Evolutionary conservation across 31 red algal species (phyloP), one percentile per base, ranked within the genome.

Genomic region (Odonthalia washingtoniensis): DNA sequence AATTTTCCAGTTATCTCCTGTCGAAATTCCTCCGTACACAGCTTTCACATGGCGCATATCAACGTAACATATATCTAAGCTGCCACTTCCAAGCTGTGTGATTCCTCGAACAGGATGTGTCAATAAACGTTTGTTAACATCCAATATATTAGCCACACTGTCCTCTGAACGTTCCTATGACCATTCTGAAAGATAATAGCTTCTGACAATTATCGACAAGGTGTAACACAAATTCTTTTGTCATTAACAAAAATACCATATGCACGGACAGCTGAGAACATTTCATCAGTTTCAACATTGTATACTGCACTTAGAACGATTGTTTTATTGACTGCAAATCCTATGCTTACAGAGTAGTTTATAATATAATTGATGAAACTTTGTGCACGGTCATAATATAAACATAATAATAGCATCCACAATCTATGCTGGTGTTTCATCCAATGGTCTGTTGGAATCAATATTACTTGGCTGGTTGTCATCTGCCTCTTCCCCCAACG

Each of bases 361-460:
- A 85, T 62, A 17, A 95, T 26, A 21, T 89, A 91, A 63, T 92
- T 79, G n/a, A 97, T 93, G 83, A 87, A 99, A 66, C 93, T 96
- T 18, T n/a, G n/a, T n/a, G n/a, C n/a, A n/a, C n/a, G n/a, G n/a
- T n/a, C n/a, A n/a, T n/a, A n/a, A n/a, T n/a, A 92, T 92, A 9
- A 94, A 96, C 18, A 94, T 94, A 72, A 96, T 94, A 66, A 97
- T 93, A 28, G 97, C 92, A 80, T 99, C 97, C 4, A 99, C 88
- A 45, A 95, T 90, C 93, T 91, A 97, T 18, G 95, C 91, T 14
- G 91, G 80, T 26, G 31, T 61, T 27, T 64, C 78, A 64, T 86
- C 82, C 17, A 87, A 53, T 67, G 84, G 49, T 69, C 69, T 40
- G 14, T 75, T 70, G 9, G 45, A 37, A n/a, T 61, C 74, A 24